Evolutionary conservation across 2,329 filamentous ascomycete genomes (phyloP), one percentile per base, ranked within the genome.

Genomic region (Daldinia sp.): DNA sequence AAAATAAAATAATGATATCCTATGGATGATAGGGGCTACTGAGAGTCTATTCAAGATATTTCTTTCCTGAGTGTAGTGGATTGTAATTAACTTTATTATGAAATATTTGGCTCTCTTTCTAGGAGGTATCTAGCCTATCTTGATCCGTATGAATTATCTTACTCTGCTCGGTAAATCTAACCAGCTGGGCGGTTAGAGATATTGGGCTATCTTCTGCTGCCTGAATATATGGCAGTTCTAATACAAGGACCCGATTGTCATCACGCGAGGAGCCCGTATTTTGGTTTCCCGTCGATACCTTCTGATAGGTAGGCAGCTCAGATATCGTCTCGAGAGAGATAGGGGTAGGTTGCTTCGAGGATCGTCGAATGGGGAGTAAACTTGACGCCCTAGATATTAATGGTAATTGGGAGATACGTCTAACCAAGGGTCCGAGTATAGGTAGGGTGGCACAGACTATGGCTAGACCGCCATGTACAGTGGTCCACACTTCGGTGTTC

Each of bases 361-460:
- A 23, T 1, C 10, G 19, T 5, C 10, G 39, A 21, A 23, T 7
- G 8, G 19, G 19, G 25, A 43, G 25, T n/a, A 43, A 11, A 6
- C 13, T 23, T 23, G 39, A 23, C 13, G 39, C 39, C 19, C 25
- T 43, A 13, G 39, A n/a, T 4, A 43, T 23, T 1, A 43, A 7
- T 23, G 39, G 6, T 2, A 32, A 34, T 13, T 19, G 27, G 1
- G 50, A 21, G 6, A 66, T 50, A 7, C 50, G 62, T 3, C 17
- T 56, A 15, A 61, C 19, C 15, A 68, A 52, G 0, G 62, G 65
- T 29, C 52, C 29, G 11, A 65, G 61, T 23, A 68, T 61, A 4
- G 67, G 67, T 32, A 69, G 39, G 32, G 58, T 64, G 3, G 67
- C 62, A 49, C 67, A 69, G 11, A 68, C 17, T 15, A 69, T 66